Base-by-base conservation (phyloP, 139 green algal genomes). In the Micromonas commoda region DNA sequence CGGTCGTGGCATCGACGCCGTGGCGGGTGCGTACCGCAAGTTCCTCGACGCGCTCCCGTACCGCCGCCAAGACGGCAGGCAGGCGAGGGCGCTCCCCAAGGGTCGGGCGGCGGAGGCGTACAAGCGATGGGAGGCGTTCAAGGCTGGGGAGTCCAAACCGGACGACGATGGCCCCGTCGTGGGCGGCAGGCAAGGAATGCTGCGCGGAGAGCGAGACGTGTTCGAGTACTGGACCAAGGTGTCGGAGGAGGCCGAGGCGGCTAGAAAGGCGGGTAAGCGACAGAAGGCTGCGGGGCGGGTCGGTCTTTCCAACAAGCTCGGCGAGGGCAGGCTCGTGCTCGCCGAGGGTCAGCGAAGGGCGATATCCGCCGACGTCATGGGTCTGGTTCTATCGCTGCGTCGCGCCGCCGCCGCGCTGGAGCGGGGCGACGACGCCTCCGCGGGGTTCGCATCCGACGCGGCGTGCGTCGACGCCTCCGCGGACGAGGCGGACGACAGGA, bases 21-120 rank as follows among this genome's bases (percentile, higher is more conserved):
- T 75, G 4, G 68, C 68, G 68, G 0, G 20, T 1, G 21, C 1
- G 37, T 75, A 75, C 68, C 4, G 37, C 3, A 1, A 1, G 3
- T 63, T 75, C 23, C 3, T 75, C 2, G 68, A 64, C 2, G 23
- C 23, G 35, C 2, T 75, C 19, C 68, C 68, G 35, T 75, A 64
- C 1, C n/a, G 29, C 1, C 37, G 68, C 35, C 68, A 75, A 2
- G 5, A 34, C 45, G 45, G 45, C 45, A 9, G 45, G 16, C 9
- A 9, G 9, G 45, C 45, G 45, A 9, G 45, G 9, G 45, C 45
- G 45, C 45, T 57, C 9, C 45, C 45, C 45, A 57, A 57, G 16
- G 45, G 45, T 16, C 45, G 45, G 9, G 45, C 16, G 9, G 45
- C 45, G 45, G 45, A 57, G 9, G 45, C 45, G 45, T 16, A 57